Conservation (phyloP, 116 monocot genomes). For the Cymodocea nodosa region DNA sequence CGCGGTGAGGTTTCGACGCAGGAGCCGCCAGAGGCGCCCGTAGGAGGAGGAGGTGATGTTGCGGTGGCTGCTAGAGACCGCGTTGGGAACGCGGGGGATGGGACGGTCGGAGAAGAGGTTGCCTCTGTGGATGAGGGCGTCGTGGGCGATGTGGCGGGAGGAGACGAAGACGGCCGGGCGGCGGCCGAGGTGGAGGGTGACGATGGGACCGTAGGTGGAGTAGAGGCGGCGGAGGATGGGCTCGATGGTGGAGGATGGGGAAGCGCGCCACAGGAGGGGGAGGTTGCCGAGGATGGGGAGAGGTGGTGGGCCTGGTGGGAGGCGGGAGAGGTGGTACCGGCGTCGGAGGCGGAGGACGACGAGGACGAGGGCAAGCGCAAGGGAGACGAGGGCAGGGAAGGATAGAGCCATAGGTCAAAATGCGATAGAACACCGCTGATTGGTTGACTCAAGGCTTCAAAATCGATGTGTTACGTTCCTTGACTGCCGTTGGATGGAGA, state of each 20-base stretch:
- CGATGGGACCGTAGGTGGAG: constrained; percentile 7
- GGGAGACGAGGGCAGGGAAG: too few species aligned
- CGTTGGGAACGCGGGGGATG: background rate
- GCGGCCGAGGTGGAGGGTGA: constrained; percentile 12
- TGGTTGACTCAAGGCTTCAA: too few species aligned
- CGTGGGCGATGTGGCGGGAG: constrained; percentile 9
- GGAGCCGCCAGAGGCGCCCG: constrained; percentile 21
- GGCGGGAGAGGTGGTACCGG: background rate
- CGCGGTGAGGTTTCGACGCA: constrained; percentile 20
- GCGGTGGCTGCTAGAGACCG: constrained; percentile 1
- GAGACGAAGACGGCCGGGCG: constrained; percentile 11
- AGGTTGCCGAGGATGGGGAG: constrained; percentile 15
- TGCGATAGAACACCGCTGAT: too few species aligned
- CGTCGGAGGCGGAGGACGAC: background rate
- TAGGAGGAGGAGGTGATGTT: constrained; percentile 9
- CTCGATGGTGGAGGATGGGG: constrained; percentile 7
- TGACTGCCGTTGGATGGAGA: too few species aligned
- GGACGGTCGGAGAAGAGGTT: constrained; percentile 11
- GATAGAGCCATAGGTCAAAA: too few species aligned
- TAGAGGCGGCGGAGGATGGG: constrained; percentile 9
- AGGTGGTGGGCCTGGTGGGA: constrained; percentile 7
- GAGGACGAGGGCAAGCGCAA: constrained; percentile 1
- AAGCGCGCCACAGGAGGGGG: constrained; percentile 13
- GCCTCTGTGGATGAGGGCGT: constrained; percentile 13
- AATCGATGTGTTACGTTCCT: too few species aligned